These are phyloP conservation scores for Oryza meridionalis DNA, from an alignment of 176 grass and related monocot genomes.

Conservation along the genomic window DNA sequence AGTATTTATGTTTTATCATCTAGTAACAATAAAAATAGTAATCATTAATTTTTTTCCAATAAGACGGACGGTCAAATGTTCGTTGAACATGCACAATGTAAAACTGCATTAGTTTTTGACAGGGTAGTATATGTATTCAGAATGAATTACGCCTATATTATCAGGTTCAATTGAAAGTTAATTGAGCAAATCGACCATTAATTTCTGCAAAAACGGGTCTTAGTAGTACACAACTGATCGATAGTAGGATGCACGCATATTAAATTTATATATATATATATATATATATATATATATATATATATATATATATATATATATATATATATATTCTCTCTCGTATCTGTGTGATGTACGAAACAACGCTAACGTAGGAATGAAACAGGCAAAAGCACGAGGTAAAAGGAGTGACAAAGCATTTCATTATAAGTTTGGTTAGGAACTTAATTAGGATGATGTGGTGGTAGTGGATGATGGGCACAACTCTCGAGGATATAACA, in stretches of 20 bases:
- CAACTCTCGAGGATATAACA: slow-evolving; percentile 27
- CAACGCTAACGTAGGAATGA: not conserved
- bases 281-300: no score
- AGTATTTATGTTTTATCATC: no score
- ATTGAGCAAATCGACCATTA: not conserved
- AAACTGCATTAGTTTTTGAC: no score
- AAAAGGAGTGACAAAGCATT: slow-evolving; percentile 3
- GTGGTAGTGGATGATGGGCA: not conserved
- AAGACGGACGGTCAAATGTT: no score
- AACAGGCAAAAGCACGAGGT: slow-evolving; percentile 20
- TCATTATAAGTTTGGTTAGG: slow-evolving; percentile 24
- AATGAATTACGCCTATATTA: no score
- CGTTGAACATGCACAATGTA: no score
- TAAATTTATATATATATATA: no score
- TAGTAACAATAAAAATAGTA: no score
- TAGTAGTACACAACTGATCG: not conserved
- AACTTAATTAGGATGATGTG: not conserved
- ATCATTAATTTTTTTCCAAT: no score
- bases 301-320: no score
- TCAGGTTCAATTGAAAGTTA: no score
- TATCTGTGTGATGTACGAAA: not conserved
- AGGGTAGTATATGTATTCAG: no score
- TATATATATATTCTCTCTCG: not conserved
- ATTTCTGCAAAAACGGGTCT: not conserved
- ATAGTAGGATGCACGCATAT: not conserved